Base-by-base conservation (phyloP, 371 early-diverging fungal species). In the Coemansia sp. region DNA sequence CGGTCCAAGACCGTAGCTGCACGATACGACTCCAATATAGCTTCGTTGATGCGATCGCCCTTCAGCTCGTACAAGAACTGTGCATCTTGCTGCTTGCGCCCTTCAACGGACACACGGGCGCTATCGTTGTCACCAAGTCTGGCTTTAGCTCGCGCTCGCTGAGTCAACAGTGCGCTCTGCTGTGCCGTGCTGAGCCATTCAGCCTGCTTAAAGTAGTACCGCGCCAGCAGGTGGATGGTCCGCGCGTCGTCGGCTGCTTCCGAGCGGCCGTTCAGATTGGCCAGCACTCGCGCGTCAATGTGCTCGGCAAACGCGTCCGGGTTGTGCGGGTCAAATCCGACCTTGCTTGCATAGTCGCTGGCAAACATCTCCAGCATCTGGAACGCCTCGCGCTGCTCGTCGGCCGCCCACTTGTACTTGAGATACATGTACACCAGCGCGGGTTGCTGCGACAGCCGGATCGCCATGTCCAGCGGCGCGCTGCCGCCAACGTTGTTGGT, bases 341-440 rank as follows among this genome's bases (percentile, higher is more conserved):
- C 63, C 55, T 59, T 60, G 48, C 43, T n/a, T 4, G 75, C 62
- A 43, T 67, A 68, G 26, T 56, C 59, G 32, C 42, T 43, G 34
- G 86, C 86, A 49, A 90, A 87, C 56, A 88, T 81, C 32, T 88
- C 84, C 4, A 79, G 56, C 64, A 64, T 63, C 53, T 59, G 55
- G 49, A 65, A 73, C 10, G 79, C 80, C 5, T 85, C 88, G 30
- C 81, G 80, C 8, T 87, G 80, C 42, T 81, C 84, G 2, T 90
- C 89, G 3, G 88, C 86, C 1, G 90, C 90, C 98, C 97, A 98
- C 81, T 92, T 86, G 70, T 92, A 93, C 81, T 99, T 97, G 62
- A 96, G 83, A 54, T 91, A 93, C 34, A 94, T 93, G 81, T 96
- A 96, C 0, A 94, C 89, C 34, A 97, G 64, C 16, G 72, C 79